Evolutionary conservation across 2,329 filamentous ascomycete species (phyloP), one percentile per base, ranked within the genome.

Genomic region (Aspergillus viridinutans): DNA sequence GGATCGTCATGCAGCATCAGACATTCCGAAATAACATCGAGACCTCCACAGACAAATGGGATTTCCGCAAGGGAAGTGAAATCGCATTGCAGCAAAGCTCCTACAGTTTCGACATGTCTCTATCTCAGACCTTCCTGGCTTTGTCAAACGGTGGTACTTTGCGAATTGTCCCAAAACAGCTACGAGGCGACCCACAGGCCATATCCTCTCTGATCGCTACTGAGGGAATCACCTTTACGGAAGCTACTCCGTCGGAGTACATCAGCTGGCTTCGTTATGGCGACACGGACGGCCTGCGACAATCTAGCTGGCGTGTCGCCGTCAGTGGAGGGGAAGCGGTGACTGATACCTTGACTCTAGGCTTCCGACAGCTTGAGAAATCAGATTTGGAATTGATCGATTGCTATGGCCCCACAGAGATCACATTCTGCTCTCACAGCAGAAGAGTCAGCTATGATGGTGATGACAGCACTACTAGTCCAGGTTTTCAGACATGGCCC

Each of bases 1-100:
- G 77, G 8, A 71, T 80, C n/a, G 56, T 78, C 4, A n/a, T 64
- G 20, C 62, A 40, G 6, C 66, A 73, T 49, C 26, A 38, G 3
- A 28, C 10, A 12, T 14, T 59, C 5, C 38, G 26, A 1, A 28
- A 54, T 23, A 14, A 56, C 3, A 29, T 59, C 14, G 57, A 56
- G 26, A 35, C 29, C 12, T 38, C 10, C 6, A 53, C 23, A n/a
- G 17, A 7, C n/a, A 38, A 14, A 12, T 57, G 12, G 28, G 35
- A 12, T 3, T 35, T 55, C 47, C 23, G 32, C 4, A 3, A n/a
- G 12, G 23, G 32, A 4, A 6, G 26, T 4, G 40, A 48, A 3
- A 9, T 35, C n/a, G 26, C 28, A 5, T 25, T 66, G 2, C 62
- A 64, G 51, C 63, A 66, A 29, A 61, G 59, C 23, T 52, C 63